Base-by-base conservation (phyloP, 495 filamentous ascomycete species). In the Choiromyces venosus region DNA sequence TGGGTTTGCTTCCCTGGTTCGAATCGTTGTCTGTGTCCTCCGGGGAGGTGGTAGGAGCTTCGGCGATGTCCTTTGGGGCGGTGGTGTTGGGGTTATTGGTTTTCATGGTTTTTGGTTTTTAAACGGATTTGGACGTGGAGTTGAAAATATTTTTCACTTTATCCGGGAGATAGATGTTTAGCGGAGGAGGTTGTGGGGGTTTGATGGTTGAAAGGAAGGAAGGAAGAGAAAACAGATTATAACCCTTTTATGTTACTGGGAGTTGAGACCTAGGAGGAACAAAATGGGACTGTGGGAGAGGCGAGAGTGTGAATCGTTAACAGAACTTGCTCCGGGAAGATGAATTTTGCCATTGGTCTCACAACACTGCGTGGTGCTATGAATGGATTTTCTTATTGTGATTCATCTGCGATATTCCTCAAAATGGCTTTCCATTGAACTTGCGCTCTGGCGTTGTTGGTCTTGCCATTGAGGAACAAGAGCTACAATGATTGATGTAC, bases 41-140 rank as follows among this genome's bases (percentile, higher is more conserved):
- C n/a, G n/a, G n/a, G n/a, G n/a, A n/a, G n/a, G 21, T 0, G 19
- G 6, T n/a, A n/a, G 6, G 21, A 1, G 5, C 9, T n/a, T 6
- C 6, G 44, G 21, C 4, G 40, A 2, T 21, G 0, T 9, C 44
- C 19, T 21, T n/a, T 1, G 19, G 44, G 44, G 4, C 10, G 4
- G 19, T n/a, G 5, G 44, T 25, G 21, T 52, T n/a, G 44, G 44
- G 44, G 0, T 5, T 52, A 52, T 52, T 8, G 21, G 44, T 52
- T 7, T 52, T n/a, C 44, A 52, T 52, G n/a, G 44, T 2, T 2
- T 6, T 19, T n/a, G 5, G 44, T n/a, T 52, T 19, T 2, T 52
- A 7, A 7, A n/a, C 21, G 19, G n/a, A 52, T 7, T 25, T 6
- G 9, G 44, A 52, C n/a, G 19, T 3, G 21, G 44, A n/a, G 7